phyloP scores from a whole-genome alignment of 2,329 filamentous ascomycete genomes.

The Beauveria varroae region DNA sequence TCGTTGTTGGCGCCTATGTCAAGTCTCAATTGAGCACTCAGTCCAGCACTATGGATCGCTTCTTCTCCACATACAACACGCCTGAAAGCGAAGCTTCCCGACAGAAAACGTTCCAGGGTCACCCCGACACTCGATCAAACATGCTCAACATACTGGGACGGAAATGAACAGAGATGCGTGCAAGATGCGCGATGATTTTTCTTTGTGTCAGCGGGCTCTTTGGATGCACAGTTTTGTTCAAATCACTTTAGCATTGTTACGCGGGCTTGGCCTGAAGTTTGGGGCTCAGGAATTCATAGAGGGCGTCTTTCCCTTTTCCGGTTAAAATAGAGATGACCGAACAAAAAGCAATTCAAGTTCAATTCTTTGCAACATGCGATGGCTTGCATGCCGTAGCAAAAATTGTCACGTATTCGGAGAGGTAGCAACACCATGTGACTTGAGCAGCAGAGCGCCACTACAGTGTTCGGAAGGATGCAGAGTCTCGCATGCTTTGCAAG shows the following conservation, averaged over 20 bases:
- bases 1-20: slow-evolving; percentile 25
- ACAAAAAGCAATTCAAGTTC: too few species aligned
- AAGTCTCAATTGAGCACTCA: slow-evolving; percentile 24
- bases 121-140: slow-evolving; percentile 27
- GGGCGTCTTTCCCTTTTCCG: too few species aligned
- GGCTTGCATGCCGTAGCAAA: too few species aligned
- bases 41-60: slow-evolving; percentile 29
- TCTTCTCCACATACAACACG: slow-evolving; percentile 31
- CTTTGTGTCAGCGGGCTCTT: background rate
- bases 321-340: background rate
- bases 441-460: too few species aligned
- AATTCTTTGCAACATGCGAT: background rate
- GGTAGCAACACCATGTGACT: background rate
- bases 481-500: too few species aligned
- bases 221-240: background rate
- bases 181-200: background rate
- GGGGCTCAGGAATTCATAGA: too few species aligned
- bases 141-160: slow-evolving; percentile 28
- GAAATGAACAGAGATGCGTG: slow-evolving; percentile 14
- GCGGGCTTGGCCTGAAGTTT: background rate
- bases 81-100: slow-evolving; percentile 28
- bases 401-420: background rate
- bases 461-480: too few species aligned
- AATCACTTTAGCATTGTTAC: background rate
- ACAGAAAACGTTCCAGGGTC: slow-evolving; percentile 24